These are phyloP conservation scores for Hanseniaspora jakobsenii DNA, from an alignment of 805 yeast genomes.

Conservation along the genomic window DNA sequence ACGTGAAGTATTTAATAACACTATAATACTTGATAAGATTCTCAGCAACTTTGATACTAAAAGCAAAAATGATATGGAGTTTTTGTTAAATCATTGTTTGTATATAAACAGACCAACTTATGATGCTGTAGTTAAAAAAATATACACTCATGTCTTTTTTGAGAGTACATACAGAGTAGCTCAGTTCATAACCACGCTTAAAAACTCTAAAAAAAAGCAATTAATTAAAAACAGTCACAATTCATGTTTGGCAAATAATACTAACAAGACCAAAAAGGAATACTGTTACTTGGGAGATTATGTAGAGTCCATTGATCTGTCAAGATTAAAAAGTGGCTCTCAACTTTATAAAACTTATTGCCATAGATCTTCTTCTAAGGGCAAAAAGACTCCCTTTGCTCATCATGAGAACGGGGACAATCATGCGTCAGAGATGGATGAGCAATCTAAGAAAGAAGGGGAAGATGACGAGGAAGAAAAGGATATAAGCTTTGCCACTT, in stretches of 20 bases:
- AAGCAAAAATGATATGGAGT: slow-evolving; percentile 22
- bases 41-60: not conserved
- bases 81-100: slow-evolving; percentile 34
- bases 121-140: slow-evolving; percentile 38
- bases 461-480: slow-evolving; percentile 4
- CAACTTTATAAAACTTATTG: slow-evolving; percentile 6
- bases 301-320: slow-evolving; percentile 49
- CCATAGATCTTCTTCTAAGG: not conserved
- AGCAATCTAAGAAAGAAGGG: no score
- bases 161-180: slow-evolving; percentile 68
- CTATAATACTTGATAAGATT: not conserved
- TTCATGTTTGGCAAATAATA: not conserved
- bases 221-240: slow-evolving; percentile 32
- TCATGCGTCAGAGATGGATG: no score
- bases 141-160: slow-evolving; percentile 46
- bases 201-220: no score
- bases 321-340: slow-evolving; percentile 35
- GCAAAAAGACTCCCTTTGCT: no score
- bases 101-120: slow-evolving; percentile 43
- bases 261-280: slow-evolving; percentile 23
- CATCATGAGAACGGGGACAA: no score
- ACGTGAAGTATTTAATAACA: not conserved
- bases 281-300: slow-evolving; percentile 43
- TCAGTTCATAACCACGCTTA: slow-evolving; percentile 61
- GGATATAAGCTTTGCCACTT: slow-evolving; percentile 48